These are phyloP conservation scores for Phlegmacium glaucopus DNA, from an alignment of 768 basidiomycete genomes.

Conservation along the genomic window DNA sequence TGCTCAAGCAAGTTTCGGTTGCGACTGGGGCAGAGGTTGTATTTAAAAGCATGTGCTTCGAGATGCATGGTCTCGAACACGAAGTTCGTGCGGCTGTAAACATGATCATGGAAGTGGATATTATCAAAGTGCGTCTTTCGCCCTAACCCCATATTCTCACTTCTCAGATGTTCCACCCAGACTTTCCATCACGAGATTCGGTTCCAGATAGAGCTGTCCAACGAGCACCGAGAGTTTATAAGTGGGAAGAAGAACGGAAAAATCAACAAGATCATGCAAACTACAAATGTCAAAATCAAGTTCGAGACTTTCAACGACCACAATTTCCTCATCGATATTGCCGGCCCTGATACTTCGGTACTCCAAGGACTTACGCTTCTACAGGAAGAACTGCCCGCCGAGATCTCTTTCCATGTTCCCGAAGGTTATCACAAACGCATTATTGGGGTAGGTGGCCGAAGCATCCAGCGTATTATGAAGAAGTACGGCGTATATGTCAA, in stretches of 20 bases:
- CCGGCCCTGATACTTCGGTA: conserved; percentile 80
- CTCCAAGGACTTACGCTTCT: conserved; percentile 85
- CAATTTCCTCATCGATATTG: conserved; percentile 91
- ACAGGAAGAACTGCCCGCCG: conserved; percentile 97
- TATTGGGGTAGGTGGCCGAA: conserved; percentile 96
- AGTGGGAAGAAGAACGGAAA: conserved; percentile 99
- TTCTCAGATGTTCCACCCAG: conserved; percentile 34
- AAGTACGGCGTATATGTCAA: conserved; percentile 99
- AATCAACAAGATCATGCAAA: conserved; percentile 99
- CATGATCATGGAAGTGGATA: conserved; percentile 87
- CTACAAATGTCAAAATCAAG: conserved; percentile 95
- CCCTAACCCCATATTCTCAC: neutral
- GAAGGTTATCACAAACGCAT: conserved; percentile 99
- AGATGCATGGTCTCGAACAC: conserved; percentile 91
- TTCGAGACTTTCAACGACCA: conserved; percentile 98
- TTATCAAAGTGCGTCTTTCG: conserved; percentile 70
- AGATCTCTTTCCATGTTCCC: conserved; percentile 98
- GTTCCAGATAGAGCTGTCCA: conserved; percentile 96
- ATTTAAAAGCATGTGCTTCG: conserved; percentile 97
- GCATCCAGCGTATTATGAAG: conserved; percentile 99
- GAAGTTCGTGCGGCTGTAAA: conserved; percentile 85
- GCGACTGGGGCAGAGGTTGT: conserved; percentile 91
- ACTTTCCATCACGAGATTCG: conserved; percentile 96
- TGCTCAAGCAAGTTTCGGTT: conserved; percentile 85
- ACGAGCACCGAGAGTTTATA: conserved; percentile 98